Conservation (phyloP, 306 rosid species). For the Vigna mungo region DNA sequence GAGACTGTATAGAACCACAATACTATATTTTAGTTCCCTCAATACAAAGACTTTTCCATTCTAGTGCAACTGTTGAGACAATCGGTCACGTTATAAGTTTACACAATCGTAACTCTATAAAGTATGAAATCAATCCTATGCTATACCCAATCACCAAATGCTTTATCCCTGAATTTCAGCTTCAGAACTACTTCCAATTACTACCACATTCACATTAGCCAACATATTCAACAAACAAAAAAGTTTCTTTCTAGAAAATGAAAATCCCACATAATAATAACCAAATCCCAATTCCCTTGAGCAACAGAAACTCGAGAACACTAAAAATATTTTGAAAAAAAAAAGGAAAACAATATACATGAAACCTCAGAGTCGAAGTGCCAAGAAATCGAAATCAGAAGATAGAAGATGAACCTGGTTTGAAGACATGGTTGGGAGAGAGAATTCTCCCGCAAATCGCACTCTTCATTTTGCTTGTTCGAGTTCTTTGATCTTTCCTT, state of each 20-base stretch:
- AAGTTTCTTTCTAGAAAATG: not conserved
- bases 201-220: not conserved
- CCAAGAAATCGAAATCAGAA: not conserved
- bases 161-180: constrained; percentile 16
- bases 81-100: not conserved
- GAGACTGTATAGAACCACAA: not conserved
- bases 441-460: constrained; percentile 70
- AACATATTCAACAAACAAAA: constrained; percentile 12
- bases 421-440: constrained; percentile 71
- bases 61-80: not conserved
- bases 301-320: not conserved
- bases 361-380: not conserved
- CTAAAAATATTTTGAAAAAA: not conserved
- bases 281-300: not conserved
- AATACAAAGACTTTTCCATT: not conserved
- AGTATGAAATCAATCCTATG: not conserved
- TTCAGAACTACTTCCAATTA: constrained; percentile 25
- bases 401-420: constrained; percentile 52
- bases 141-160: not conserved
- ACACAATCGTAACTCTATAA: not conserved
- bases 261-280: not conserved
- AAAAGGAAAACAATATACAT: not conserved
- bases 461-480: constrained; percentile 60
- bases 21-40: not conserved
- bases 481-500: not conserved